Base-by-base conservation (phyloP, 176 grass and related monocot genomes). In the Cenchrus americanus region DNA sequence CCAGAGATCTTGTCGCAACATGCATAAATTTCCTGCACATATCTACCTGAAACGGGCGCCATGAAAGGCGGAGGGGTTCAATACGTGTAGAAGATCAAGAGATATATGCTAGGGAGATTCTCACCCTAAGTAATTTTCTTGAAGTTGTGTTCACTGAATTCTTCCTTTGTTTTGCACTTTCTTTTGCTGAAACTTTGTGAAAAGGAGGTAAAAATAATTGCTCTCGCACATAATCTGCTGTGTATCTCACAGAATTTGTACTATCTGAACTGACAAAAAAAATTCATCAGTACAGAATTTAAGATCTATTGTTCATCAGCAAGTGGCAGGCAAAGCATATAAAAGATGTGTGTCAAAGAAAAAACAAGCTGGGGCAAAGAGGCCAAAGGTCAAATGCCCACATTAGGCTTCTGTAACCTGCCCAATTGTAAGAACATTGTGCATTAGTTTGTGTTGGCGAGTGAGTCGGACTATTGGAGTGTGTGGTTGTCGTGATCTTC, bases 1-100 rank as follows among this genome's bases (percentile, higher is more conserved):
- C 91, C 87, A 94, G 80, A 81, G 78, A 88, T 68, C 75, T 90
- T 65, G n/a, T 76, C 14, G 91, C 91, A 54, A 87, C 14, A 86
- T 92, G 87, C 77, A 90, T 87, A 84, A 95, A 76, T 70, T 94
- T 98, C 78, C 89, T 92, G 77, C 79, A 80, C 74, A 92, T 81
- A 69, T 95, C 93, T 91, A 94, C 84, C 93, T 98, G 88, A 88
- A 88, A 81, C 62, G 10, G 75, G 68, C n/a, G 80, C 75, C 88
- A 74, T 53, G n/a, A 61, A 90, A 73, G 84, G 88, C 88, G 27
- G 43, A 83, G 61, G 1, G 69, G 51, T 92, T 88, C 62, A 88
- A 82, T 76, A 76, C 67, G 59, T 75, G 63, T 67, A 54, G 19
- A 53, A 79, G 52, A 80, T 8, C 64, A 83, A 73, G 23, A 80